These are phyloP conservation scores for Leccinellum luteum DNA, from an alignment of 768 basidiomycete genomes.

Conservation along the genomic window DNA sequence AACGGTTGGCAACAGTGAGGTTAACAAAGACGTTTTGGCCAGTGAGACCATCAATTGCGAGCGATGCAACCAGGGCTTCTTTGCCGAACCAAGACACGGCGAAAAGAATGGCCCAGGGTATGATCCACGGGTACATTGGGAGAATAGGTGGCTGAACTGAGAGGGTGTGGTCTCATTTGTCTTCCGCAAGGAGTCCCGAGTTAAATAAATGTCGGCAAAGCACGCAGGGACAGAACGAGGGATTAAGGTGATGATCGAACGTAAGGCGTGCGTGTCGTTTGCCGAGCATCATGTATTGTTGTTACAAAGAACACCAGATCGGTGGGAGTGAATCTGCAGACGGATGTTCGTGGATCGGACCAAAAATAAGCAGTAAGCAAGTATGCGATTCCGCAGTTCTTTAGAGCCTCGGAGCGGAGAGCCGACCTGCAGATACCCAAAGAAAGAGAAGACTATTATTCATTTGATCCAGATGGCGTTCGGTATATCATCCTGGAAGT, in stretches of 20 bases:
- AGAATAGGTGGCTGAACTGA: neutral
- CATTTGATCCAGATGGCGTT: neutral
- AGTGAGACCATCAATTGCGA: neutral
- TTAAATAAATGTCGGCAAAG: neutral
- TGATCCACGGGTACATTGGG: neutral
- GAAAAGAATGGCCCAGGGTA: neutral
- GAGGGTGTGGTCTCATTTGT: neutral
- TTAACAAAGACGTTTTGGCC: neutral
- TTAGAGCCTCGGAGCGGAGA: neutral
- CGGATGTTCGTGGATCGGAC: neutral
- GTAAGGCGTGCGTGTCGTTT: neutral
- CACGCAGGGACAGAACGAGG: neutral
- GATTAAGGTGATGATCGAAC: neutral
- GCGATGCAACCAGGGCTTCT: neutral
- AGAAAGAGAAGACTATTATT: neutral
- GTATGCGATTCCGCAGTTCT: neutral
- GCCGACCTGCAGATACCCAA: neutral
- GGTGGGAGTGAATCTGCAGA: neutral
- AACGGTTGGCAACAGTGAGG: constrained; percentile 4
- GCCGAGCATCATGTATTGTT: neutral
- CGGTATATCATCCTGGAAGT: neutral
- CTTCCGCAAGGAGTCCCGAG: neutral
- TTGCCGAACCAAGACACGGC: neutral
- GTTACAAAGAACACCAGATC: neutral
- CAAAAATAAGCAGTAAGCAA: neutral